These are phyloP conservation scores for Taxawa tesnikishii DNA, from an alignment of 2,329 filamentous ascomycete genomes.

Conservation along the genomic window DNA sequence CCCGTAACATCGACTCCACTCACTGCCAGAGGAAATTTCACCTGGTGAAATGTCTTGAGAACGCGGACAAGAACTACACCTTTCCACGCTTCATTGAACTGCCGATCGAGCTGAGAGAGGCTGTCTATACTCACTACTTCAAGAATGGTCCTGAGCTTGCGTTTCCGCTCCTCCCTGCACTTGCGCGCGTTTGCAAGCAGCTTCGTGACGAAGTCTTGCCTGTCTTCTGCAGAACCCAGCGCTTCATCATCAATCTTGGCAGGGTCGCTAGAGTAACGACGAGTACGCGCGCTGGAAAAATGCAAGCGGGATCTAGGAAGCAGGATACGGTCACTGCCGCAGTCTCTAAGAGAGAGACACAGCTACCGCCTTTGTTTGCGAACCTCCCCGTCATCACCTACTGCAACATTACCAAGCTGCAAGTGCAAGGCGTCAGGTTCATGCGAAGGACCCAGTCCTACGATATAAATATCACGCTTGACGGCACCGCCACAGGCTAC, in stretches of 20 bases:
- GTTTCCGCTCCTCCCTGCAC: background rate
- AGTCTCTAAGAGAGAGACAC: too few relatives aligned
- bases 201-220: background rate
- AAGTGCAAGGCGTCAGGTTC: too few relatives aligned
- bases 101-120: background rate
- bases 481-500: too few relatives aligned
- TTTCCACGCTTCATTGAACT: background rate
- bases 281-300: too few relatives aligned
- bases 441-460: too few relatives aligned
- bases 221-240: background rate
- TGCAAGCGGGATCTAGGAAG: too few relatives aligned
- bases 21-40: background rate
- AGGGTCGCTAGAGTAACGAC: too few relatives aligned
- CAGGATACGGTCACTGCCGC: too few relatives aligned
- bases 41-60: background rate
- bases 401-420: too few relatives aligned
- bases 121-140: background rate
- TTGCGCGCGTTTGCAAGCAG: background rate
- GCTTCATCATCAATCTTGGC: background rate
- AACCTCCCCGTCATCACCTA: too few relatives aligned
- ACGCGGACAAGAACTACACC: background rate
- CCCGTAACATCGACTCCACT: background rate
- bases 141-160: background rate
- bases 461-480: too few relatives aligned
- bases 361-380: too few relatives aligned